Evolutionary conservation across 169 alveolate species (phyloP).

Genomic region (Eimeria tenella): DNA sequence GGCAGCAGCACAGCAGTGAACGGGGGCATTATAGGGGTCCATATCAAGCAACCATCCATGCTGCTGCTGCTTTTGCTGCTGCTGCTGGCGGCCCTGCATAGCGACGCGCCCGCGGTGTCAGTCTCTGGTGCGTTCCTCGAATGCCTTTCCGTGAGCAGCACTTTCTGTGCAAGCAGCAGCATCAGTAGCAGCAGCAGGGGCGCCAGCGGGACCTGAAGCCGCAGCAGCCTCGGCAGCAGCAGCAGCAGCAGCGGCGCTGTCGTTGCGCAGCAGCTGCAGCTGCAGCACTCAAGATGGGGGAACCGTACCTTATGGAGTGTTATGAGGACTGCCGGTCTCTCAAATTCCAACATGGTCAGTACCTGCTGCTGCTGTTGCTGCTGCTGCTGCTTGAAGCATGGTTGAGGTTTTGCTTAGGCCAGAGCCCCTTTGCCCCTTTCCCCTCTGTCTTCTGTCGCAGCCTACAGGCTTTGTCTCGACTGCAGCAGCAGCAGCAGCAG

Average conservation of each 20-base stretch:
- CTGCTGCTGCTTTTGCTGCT: slow-evolving; percentile 8
- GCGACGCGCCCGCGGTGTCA: background rate
- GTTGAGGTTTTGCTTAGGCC: background rate
- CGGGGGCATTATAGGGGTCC: background rate
- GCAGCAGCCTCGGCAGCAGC: background rate
- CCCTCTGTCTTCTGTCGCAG: background rate
- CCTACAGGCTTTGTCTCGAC: slow-evolving; percentile 16
- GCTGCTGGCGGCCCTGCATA: background rate
- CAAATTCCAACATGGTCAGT: slow-evolving; percentile 53
- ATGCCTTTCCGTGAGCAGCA: background rate
- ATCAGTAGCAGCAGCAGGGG: background rate
- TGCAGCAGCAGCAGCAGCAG: slow-evolving; percentile 49
- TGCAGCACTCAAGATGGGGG: slow-evolving; percentile 21
- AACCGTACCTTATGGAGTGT: slow-evolving; percentile 44
- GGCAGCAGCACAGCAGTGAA: slow-evolving; percentile 16
- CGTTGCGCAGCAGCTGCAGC: background rate
- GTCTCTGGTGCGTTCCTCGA: background rate
- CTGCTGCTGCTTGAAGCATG: slow-evolving; percentile 7
- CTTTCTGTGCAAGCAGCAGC: background rate
- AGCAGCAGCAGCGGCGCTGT: slow-evolving; percentile 1
- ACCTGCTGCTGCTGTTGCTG: slow-evolving; percentile 21
- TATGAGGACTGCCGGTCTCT: slow-evolving; percentile 68
- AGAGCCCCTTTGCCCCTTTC: background rate
- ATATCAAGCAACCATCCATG: background rate
- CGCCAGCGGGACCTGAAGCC: background rate